Base-by-base conservation (phyloP, 2,329 filamentous ascomycete species). In the Elsinoe australis region DNA sequence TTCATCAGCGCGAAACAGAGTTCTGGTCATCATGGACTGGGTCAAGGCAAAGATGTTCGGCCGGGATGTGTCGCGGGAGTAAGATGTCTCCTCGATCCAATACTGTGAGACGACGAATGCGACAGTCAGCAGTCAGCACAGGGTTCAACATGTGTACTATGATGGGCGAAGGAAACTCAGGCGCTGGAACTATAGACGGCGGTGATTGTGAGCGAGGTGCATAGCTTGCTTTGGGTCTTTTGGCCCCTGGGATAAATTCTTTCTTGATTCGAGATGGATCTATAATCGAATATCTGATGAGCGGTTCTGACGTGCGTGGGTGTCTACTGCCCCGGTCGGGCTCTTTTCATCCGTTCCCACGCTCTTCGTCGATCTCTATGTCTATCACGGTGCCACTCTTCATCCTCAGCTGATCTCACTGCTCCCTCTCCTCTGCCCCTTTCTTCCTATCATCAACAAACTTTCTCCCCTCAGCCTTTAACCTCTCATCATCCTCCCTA, bases 41-140 rank as follows among this genome's bases (percentile, higher is more conserved):
- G 68, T 90, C 67, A 98, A 98, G 78, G 88, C 89, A 58, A 94
- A 94, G 74, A 72, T 92, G 52, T 98, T 98, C 63, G 92, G 92
- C 53, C 88, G 92, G 66, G 92, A 98, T 62, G 87, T 96, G 45
- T 90, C 86, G 35, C 78, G 86, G 61, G 86, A 90, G 71, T 89
- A 65, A 51, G 26, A 6, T 29, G 26, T 29, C 12, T 12, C 7
- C 26, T 29, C 14, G 36, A 6, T 36, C 26, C n/a, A n/a, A n/a
- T n/a, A n/a, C n/a, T n/a, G n/a, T n/a, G n/a, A n/a, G n/a, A n/a
- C n/a, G n/a, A n/a, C n/a, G n/a, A n/a, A n/a, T n/a, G n/a, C n/a
- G n/a, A n/a, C n/a, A n/a, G n/a, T n/a, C n/a, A n/a, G n/a, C n/a
- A n/a, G n/a, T n/a, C n/a, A n/a, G n/a, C n/a, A n/a, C n/a, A n/a